A percentile compares a stretch with the other conserved stretches of the same genome.
Evolutionary conservation across 192 early-diverging fungal species (phyloP).

Genomic region (Coemansia sp.): DNA sequence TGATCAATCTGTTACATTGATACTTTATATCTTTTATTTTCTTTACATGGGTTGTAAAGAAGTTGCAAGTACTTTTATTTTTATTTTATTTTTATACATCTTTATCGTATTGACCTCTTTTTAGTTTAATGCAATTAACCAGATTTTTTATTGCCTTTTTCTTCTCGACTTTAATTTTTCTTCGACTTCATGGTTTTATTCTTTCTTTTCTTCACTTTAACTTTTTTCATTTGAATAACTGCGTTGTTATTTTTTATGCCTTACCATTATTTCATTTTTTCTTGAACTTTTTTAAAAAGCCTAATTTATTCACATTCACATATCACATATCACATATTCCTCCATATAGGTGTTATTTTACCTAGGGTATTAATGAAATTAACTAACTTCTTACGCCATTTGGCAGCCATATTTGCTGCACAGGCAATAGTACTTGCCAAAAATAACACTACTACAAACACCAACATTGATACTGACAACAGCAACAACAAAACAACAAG

Average conservation of each 20-base stretch:
- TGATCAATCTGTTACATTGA: neutral
- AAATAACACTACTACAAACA: neutral
- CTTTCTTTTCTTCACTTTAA: neutral
- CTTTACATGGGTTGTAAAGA: neutral
- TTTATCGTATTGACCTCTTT: neutral
- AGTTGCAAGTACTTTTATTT: slow-evolving; percentile 1
- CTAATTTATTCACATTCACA: slow-evolving; percentile 1
- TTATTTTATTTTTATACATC: neutral
- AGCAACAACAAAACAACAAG: neutral
- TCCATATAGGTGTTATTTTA: neutral
- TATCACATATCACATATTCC: neutral
- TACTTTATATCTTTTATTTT: neutral
- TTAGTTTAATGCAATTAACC: neutral
- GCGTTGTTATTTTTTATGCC: neutral
- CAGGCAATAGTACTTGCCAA: slow-evolving; percentile 1
- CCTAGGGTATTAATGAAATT: neutral
- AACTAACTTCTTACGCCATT: neutral
- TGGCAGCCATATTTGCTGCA: neutral
- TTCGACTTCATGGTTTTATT: neutral
- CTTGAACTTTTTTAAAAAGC: neutral
- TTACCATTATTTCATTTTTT: neutral
- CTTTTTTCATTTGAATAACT: neutral
- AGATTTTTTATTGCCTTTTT: neutral
- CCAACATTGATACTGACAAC: neutral
- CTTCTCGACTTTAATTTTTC: neutral